Percentiles rank a stretch among this genome's conserved stretches.
Evolutionary conservation across 805 yeast species (phyloP).

Genomic region (Kockiozyma suomiensis): DNA sequence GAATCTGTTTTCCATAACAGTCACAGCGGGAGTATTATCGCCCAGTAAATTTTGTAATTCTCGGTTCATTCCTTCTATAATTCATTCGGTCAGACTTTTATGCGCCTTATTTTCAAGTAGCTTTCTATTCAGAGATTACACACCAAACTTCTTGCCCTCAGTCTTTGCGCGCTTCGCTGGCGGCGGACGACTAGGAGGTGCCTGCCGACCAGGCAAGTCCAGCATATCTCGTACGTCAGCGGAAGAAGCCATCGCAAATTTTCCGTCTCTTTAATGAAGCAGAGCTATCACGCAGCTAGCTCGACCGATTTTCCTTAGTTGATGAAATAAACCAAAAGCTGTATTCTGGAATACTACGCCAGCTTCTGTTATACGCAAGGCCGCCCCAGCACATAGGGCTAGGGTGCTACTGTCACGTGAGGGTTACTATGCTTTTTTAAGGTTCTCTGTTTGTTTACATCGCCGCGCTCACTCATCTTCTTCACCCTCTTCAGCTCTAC

Average conservation of each 20-base stretch:
- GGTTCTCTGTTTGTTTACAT: conserved; percentile 10
- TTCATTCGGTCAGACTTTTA: background rate
- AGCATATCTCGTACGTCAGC: conserved; percentile 43
- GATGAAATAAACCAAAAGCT: too few species aligned
- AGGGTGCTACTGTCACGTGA: background rate
- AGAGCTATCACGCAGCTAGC: too few species aligned
- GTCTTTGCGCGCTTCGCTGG: conserved; percentile 40
- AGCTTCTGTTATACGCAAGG: too few species aligned
- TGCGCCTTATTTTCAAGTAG: background rate
- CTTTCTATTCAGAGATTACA: background rate
- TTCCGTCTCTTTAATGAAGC: too few species aligned
- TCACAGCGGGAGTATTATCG: conserved; percentile 84
- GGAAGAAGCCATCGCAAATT: conserved; percentile 36
- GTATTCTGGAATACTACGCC: too few species aligned
- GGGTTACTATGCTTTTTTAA: background rate
- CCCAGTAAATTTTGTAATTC: conserved; percentile 88
- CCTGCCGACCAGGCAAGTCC: conserved; percentile 37
- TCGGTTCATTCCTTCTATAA: conserved; percentile 72
- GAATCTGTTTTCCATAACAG: conserved; percentile 57
- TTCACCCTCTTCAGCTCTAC: background rate
- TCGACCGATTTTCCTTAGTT: too few species aligned
- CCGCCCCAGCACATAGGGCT: background rate
- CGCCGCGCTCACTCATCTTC: background rate
- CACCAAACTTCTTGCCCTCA: conserved; percentile 37
- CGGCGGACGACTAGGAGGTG: conserved; percentile 22